Percentiles rank a stretch among this genome's conserved stretches.
phyloP scores from a whole-genome alignment of 1,139 yeast species.

The Magnusiomyces magnusii region DNA sequence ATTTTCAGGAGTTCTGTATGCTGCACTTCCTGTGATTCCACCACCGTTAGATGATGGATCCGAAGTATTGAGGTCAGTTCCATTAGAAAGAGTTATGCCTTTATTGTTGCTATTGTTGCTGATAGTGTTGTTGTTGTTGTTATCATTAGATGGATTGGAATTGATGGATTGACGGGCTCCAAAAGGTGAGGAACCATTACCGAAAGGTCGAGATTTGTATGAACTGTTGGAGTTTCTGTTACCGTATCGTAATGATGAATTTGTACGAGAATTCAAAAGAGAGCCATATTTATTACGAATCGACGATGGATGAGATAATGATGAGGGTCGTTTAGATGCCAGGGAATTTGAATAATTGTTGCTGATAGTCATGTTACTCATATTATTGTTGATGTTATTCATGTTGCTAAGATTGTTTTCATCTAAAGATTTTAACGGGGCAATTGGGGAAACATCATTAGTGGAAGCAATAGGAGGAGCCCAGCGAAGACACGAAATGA shows the following conservation, averaged over 20 bases:
- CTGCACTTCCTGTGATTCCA: constrained; percentile 6
- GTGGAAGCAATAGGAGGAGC: constrained; percentile 35
- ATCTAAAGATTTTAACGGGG: not conserved
- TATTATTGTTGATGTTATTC: too few species aligned
- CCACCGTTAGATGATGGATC: not conserved
- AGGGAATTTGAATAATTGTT: not conserved
- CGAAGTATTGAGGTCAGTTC: not conserved
- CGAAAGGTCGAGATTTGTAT: not conserved
- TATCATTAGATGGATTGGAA: not conserved
- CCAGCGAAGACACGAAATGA: constrained; percentile 59
- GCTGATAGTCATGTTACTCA: too few species aligned
- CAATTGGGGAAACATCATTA: constrained; percentile 13
- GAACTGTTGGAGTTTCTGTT: not conserved
- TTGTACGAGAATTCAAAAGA: not conserved
- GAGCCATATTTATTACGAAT: not conserved
- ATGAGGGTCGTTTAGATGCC: not conserved
- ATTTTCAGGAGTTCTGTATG: constrained; percentile 13
- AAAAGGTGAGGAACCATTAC: not conserved
- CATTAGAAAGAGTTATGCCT: not conserved
- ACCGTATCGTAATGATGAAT: not conserved
- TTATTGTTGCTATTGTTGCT: not conserved
- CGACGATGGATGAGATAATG: not conserved
- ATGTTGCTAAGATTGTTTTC: too few species aligned
- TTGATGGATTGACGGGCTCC: not conserved
- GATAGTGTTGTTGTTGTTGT: not conserved